phyloP scores from a whole-genome alignment of 768 basidiomycete genomes.

The Postia placenta region DNA sequence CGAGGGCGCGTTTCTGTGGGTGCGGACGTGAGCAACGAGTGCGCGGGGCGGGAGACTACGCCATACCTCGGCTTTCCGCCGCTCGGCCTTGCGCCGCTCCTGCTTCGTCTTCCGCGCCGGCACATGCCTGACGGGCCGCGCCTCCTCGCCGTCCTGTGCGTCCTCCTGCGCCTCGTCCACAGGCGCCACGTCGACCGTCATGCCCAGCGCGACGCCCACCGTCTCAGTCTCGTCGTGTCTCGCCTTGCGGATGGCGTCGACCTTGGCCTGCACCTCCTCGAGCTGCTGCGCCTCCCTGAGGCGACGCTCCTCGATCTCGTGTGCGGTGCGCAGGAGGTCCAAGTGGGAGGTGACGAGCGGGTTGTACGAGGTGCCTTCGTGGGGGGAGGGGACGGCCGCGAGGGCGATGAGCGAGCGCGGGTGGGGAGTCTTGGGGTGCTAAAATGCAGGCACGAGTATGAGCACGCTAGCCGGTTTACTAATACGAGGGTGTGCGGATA shows the following conservation, averaged over 20 bases:
- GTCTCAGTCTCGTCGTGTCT: constrained; percentile 26
- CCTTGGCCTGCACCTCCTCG: constrained; percentile 46
- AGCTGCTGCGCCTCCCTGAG: constrained; percentile 48
- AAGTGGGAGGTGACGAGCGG: constrained; percentile 70
- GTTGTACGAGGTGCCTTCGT: constrained; percentile 86
- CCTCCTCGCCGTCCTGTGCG: constrained; percentile 25
- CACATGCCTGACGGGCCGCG: constrained; percentile 31
- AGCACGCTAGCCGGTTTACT: too few species aligned
- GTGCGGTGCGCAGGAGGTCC: constrained; percentile 62
- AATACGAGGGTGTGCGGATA: too few species aligned
- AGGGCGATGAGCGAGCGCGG: constrained; percentile 50
- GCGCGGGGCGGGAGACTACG: neutral
- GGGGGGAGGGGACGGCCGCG: constrained; percentile 65
- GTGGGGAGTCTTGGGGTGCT: constrained; percentile 45
- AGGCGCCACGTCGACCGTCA: constrained; percentile 41
- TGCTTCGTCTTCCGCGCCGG: constrained; percentile 52
- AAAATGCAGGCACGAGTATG: neutral
- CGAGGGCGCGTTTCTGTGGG: constrained; percentile 55
- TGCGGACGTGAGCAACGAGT: neutral
- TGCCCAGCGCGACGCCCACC: constrained; percentile 49
- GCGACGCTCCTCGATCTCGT: constrained; percentile 56
- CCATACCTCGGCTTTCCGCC: constrained; percentile 57
- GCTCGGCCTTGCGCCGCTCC: constrained; percentile 65
- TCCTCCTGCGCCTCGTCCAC: constrained; percentile 22
- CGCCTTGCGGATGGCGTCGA: constrained; percentile 39